phyloP scores from a whole-genome alignment of 2,329 filamentous ascomycete species.

The Epichloe sp. region DNA sequence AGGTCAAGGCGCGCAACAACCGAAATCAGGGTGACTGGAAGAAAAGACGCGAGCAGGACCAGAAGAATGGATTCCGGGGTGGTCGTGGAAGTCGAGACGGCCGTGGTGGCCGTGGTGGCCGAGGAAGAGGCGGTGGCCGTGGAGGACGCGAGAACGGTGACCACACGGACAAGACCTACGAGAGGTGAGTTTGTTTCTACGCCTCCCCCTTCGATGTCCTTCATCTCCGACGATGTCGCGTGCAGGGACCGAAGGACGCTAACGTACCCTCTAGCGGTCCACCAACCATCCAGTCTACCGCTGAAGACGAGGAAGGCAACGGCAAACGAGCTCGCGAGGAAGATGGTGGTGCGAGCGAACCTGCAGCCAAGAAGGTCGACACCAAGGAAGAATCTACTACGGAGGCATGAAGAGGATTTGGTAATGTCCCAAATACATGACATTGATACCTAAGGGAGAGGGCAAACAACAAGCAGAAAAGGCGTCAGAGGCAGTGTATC shows the following conservation, averaged over 20 bases:
- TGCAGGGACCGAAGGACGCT: conserved; percentile 2
- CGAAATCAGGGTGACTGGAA: conserved; percentile 48
- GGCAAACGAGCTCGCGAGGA: conserved; percentile 45
- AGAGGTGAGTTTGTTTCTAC: conserved; percentile 17
- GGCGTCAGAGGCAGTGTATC: neutral
- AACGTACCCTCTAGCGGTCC: conserved; percentile 10
- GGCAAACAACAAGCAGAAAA: neutral
- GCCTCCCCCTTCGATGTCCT: neutral
- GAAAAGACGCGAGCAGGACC: conserved; percentile 48
- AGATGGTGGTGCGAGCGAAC: conserved; percentile 28
- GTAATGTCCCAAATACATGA: neutral
- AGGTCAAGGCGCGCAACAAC: conserved; percentile 19
- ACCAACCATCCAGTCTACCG: conserved; percentile 33
- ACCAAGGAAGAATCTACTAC: conserved; percentile 26
- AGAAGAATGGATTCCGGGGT: conserved; percentile 44
- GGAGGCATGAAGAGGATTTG: neutral
- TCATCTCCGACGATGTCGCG: neutral
- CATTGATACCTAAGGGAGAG: neutral
- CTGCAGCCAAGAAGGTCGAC: conserved; percentile 50
- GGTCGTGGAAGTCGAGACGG: conserved; percentile 30
- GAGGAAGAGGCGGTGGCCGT: conserved; percentile 29
- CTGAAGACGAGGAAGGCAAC: conserved; percentile 23
- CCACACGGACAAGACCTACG: conserved; percentile 16
- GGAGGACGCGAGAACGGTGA: conserved; percentile 17
- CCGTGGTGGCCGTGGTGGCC: conserved; percentile 28